A percentile compares a stretch with the other conserved stretches of the same genome.
phyloP scores from a whole-genome alignment of 1,284 basidiomycete genomes.

The Schizophyllum commune region DNA sequence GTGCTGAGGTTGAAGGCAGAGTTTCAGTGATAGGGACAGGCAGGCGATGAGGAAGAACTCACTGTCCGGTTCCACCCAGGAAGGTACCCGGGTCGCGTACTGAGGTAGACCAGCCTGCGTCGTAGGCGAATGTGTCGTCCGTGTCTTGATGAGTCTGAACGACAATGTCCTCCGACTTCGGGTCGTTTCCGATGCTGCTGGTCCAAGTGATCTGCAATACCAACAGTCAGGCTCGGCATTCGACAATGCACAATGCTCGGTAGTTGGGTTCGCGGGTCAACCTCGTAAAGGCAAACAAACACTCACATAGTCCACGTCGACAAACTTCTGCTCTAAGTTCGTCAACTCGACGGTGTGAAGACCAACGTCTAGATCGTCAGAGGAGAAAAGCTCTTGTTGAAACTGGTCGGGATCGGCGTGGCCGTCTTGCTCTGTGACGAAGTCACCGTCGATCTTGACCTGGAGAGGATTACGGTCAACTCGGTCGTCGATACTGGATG shows the following conservation, averaged over 20 bases:
- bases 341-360: slow-evolving; percentile 18
- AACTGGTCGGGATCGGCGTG: slow-evolving; percentile 14
- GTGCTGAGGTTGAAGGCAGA: not conserved
- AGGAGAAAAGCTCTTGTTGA: slow-evolving; percentile 18
- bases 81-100: not conserved
- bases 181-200: slow-evolving; percentile 13
- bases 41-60: not conserved
- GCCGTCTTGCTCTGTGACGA: slow-evolving; percentile 17
- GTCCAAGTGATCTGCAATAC: slow-evolving; percentile 14
- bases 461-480: slow-evolving; percentile 3
- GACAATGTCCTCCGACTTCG: slow-evolving; percentile 2
- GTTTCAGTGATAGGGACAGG: not conserved
- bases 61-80: not conserved
- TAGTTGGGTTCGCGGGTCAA: not conserved
- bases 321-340: slow-evolving; percentile 17
- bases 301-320: slow-evolving; percentile 24
- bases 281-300: not conserved
- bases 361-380: slow-evolving; percentile 10
- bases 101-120: not conserved
- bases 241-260: no score
- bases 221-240: not conserved
- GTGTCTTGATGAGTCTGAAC: not conserved
- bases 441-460: slow-evolving; percentile 19
- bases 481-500: no score
- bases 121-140: not conserved